Evolutionary conservation across 306 rosid genomes (phyloP), one percentile per base, ranked within the genome.

Genomic region (Ziziphus jujuba): DNA sequence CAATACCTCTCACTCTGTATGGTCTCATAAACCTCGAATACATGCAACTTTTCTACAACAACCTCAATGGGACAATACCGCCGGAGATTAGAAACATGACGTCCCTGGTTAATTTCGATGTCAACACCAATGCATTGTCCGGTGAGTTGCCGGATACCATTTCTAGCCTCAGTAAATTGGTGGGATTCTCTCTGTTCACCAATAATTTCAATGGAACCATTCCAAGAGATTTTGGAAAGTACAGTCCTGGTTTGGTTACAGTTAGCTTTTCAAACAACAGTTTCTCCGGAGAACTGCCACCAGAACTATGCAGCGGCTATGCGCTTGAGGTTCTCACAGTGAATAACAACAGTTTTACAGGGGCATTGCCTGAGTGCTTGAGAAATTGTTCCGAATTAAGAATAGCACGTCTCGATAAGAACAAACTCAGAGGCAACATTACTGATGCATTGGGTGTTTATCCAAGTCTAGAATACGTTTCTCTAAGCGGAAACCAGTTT

Each of bases 271-370:
- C 88, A 59, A 60, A 79, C 76, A 86, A 84, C 81, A 75, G 45
- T 22, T 84, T 89, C 71, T 65, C 79, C 1, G 88, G 90, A 67
- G 78, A 78, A 49, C 66, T 89, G 45, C 96, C 96, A 5, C 63
- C 84, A 74, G 79, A 75, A 34, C 35, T 89, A 40, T 89, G 92
- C 22, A 73, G 72, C 25, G 78, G 81, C n/a, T 33, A 63, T 31
- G 56, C 23, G 1, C 67, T 89, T 40, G 5, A 2, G 5, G 1
- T 1, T n/a, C 59, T 87, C 51, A 36, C 74, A 0, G 75, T 67
- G 54, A 66, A 73, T 16, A 48, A 44, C 14, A 68, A 81, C 72
- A 76, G 63, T 47, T 78, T 82, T 31, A 74, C 82, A 0, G 87
- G 89, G 4, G 63, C 80, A 34, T 40, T 86, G 63, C 96, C 90